Percentiles rank a stretch among this genome's conserved stretches.
phyloP scores from a whole-genome alignment of 2,329 filamentous ascomycete species.

The Colletotrichum tabaci region DNA sequence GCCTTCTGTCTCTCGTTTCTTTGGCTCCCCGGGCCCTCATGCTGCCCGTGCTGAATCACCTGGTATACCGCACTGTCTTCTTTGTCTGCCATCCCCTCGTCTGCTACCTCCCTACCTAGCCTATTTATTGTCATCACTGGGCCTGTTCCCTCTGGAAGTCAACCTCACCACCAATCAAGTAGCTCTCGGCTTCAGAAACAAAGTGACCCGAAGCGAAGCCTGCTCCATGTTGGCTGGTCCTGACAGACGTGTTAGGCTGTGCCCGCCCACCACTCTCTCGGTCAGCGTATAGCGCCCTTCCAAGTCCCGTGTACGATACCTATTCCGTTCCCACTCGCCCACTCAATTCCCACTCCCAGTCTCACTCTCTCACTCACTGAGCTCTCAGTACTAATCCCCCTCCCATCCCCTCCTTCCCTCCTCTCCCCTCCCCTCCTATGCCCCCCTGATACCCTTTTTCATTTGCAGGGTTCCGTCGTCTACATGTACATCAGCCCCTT shows the following conservation, averaged over 20 bases:
- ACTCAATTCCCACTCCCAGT: constrained; percentile 14
- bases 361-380: constrained; percentile 1
- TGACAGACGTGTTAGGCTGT: constrained; percentile 1
- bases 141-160: background rate
- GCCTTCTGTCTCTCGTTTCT: background rate
- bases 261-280: constrained; percentile 4
- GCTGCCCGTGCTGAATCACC: background rate
- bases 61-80: background rate
- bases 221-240: constrained; percentile 12
- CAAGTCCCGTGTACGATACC: constrained; percentile 5
- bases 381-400: constrained; percentile 1
- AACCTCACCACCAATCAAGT: background rate
- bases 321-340: constrained; percentile 6
- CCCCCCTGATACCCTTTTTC: constrained; percentile 32
- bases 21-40: background rate
- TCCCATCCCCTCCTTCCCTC: constrained; percentile 6
- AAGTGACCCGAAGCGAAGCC: constrained; percentile 15
- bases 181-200: constrained; percentile 7
- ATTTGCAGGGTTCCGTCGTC: constrained; percentile 37
- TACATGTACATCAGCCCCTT: constrained; percentile 38
- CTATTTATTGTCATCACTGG: background rate
- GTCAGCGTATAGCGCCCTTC: constrained; percentile 11
- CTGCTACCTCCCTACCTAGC: background rate
- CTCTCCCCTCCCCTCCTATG: background rate
- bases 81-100: background rate